Conservation (phyloP, 306 rosid genomes). For the Cucurbita maxima region DNA sequence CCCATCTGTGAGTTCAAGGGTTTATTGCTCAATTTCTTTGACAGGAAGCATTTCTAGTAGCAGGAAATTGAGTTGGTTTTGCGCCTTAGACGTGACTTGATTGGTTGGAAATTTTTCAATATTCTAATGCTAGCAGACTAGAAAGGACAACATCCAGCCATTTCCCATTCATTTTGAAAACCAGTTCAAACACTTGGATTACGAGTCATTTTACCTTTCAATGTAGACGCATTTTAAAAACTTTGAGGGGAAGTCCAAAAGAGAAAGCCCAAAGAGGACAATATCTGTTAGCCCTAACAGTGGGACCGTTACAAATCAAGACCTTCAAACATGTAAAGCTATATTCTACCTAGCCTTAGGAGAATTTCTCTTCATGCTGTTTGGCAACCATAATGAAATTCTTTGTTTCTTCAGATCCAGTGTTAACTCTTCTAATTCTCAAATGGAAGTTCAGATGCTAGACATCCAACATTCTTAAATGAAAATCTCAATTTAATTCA, state of each 20-base stretch:
- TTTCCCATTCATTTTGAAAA: not conserved
- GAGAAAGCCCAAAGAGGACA: too few species aligned
- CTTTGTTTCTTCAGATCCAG: not conserved
- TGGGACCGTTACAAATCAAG: not conserved
- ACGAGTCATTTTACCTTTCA: not conserved
- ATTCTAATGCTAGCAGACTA: not conserved
- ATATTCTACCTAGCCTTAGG: not conserved
- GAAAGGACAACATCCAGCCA: not conserved
- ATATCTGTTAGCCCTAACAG: too few species aligned
- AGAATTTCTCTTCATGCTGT: not conserved
- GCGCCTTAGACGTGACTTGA: not conserved
- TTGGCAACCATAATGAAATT: not conserved
- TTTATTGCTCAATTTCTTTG: not conserved
- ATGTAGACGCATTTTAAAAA: not conserved
- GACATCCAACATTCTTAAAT: not conserved
- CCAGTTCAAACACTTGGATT: not conserved
- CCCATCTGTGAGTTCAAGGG: not conserved
- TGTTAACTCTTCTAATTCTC: not conserved
- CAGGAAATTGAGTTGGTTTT: not conserved
- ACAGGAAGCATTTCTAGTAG: not conserved
- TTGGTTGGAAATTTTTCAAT: not conserved
- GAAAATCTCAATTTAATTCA: not conserved
- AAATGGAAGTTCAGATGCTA: not conserved
- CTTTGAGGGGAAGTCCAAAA: too few species aligned
- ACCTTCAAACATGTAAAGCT: not conserved